A percentile compares a stretch with the other conserved stretches of the same genome.
Conservation (phyloP, 2,329 filamentous ascomycete genomes). For the Fusarium chaquense region DNA sequence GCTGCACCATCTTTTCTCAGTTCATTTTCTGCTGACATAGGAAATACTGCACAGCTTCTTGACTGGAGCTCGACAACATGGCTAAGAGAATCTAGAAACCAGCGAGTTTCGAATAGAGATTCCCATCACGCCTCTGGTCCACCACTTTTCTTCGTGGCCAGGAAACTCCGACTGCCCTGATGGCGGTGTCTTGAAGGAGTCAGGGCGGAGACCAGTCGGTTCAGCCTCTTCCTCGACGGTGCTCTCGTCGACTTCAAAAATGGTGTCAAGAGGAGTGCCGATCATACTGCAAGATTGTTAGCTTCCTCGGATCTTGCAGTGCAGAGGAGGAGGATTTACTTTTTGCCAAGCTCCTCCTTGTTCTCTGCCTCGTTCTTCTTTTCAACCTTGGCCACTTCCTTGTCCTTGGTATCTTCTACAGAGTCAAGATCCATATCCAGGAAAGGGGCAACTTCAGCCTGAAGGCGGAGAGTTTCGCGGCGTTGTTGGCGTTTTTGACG, state of each 20-base stretch:
- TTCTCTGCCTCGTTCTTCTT: neutral
- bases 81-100: neutral
- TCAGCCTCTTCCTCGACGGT: neutral
- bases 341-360: neutral
- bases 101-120: neutral
- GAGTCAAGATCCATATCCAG: neutral
- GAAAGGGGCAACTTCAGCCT: neutral
- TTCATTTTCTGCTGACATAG: neutral
- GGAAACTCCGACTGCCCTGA: neutral
- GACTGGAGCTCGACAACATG: neutral
- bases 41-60: neutral
- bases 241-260: neutral
- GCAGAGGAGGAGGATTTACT: neutral
- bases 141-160: neutral
- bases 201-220: neutral
- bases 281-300: neutral
- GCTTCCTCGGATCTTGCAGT: neutral
- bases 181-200: neutral
- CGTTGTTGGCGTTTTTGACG: neutral
- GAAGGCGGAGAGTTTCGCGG: neutral
- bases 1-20: neutral
- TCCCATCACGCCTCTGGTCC: neutral
- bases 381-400: neutral
- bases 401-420: accelerated
- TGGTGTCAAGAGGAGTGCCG: neutral